A percentile compares a stretch with the other conserved stretches of the same genome.
Evolutionary conservation across 371 early-diverging fungal species (phyloP).

Genomic region (Umbelopsis sp.): DNA sequence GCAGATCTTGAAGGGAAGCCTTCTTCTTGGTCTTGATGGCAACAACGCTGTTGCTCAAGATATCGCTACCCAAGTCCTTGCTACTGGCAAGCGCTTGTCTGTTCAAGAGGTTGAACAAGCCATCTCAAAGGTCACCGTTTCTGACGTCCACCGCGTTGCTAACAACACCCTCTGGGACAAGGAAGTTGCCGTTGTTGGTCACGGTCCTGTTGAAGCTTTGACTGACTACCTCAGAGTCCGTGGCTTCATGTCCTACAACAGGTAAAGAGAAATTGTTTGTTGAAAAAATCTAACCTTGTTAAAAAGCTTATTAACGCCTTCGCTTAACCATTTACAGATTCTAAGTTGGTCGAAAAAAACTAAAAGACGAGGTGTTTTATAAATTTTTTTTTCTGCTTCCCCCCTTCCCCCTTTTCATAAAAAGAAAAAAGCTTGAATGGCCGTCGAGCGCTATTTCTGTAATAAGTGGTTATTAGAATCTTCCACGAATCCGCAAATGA

Average conservation of each 20-base stretch:
- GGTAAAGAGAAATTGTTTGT: slow-evolving; percentile 27
- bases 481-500: slow-evolving; percentile 5
- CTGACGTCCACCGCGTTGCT: slow-evolving; percentile 82
- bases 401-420: neutral
- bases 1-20: slow-evolving; percentile 88
- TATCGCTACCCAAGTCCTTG: slow-evolving; percentile 91
- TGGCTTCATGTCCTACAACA: slow-evolving; percentile 71
- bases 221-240: slow-evolving; percentile 89
- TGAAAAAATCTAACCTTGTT: neutral
- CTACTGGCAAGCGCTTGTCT: slow-evolving; percentile 82
- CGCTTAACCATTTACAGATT: neutral
- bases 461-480: slow-evolving; percentile 8
- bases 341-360: slow-evolving; percentile 9
- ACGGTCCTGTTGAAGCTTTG: slow-evolving; percentile 66
- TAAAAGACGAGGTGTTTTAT: neutral
- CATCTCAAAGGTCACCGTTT: slow-evolving; percentile 80
- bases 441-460: slow-evolving; percentile 18
- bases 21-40: slow-evolving; percentile 83
- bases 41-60: slow-evolving; percentile 89
- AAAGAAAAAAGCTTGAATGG: slow-evolving; percentile 15
- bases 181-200: slow-evolving; percentile 51
- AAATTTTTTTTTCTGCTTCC: neutral
- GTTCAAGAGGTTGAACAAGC: slow-evolving; percentile 82
- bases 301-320: neutral
- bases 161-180: slow-evolving; percentile 81